Percentiles rank a stretch among this genome's conserved stretches.
Conservation (phyloP, 2,329 filamentous ascomycete genomes). For the Arthrobotrys pseudoclavata region DNA sequence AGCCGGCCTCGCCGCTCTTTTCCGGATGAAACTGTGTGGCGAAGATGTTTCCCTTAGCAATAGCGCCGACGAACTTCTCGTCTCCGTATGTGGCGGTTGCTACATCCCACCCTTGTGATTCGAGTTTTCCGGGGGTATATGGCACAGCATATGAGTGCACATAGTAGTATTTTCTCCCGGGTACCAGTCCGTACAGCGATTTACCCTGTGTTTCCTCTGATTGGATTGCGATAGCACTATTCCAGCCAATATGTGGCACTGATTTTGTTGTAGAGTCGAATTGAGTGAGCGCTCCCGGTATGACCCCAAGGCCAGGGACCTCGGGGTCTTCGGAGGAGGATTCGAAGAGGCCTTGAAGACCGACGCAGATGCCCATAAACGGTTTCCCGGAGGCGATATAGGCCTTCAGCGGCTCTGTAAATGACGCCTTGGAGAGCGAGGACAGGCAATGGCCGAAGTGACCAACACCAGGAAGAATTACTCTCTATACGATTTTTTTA, state of each 20-base stretch:
- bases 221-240: slow-evolving; percentile 79
- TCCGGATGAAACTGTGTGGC: slow-evolving; percentile 98
- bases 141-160: slow-evolving; percentile 93
- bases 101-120: slow-evolving; percentile 84
- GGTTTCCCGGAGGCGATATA: slow-evolving; percentile 94
- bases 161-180: slow-evolving; percentile 96
- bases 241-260: slow-evolving; percentile 99
- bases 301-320: slow-evolving; percentile 80
- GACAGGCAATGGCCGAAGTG: slow-evolving; percentile 97
- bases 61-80: slow-evolving; percentile 91
- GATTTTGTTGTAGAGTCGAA: slow-evolving; percentile 85
- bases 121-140: slow-evolving; percentile 78
- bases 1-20: slow-evolving; percentile 90
- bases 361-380: slow-evolving; percentile 98
- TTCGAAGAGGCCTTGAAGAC: slow-evolving; percentile 88
- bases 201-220: slow-evolving; percentile 64
- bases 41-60: slow-evolving; percentile 86
- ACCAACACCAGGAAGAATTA: slow-evolving; percentile 95
- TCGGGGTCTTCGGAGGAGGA: slow-evolving; percentile 83
- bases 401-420: slow-evolving; percentile 82
- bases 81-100: slow-evolving; percentile 88
- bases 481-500: slow-evolving; percentile 71
- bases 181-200: slow-evolving; percentile 81
- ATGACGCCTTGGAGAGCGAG: slow-evolving; percentile 85
- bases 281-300: slow-evolving; percentile 78